phyloP scores from a whole-genome alignment of 2,329 filamentous ascomycete genomes.

The Talaromyces funiculosus region DNA sequence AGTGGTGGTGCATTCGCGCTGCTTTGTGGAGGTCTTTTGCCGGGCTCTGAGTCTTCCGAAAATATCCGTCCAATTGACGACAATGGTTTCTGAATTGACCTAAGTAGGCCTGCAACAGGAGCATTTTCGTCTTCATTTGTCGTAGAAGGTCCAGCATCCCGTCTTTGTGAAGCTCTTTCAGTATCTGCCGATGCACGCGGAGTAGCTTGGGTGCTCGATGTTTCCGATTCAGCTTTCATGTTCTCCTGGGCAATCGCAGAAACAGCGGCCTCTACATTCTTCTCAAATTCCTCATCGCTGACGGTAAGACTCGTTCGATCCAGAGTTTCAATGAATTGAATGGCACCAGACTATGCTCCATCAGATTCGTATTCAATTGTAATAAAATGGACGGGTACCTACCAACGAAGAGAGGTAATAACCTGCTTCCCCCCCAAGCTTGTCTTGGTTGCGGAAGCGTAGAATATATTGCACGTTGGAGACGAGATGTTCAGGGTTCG shows the following conservation, averaged over 20 bases:
- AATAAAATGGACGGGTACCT: constrained; percentile 23
- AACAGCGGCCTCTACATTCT: constrained; percentile 92
- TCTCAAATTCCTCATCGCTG: constrained; percentile 89
- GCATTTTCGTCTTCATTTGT: constrained; percentile 64
- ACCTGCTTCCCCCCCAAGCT: constrained; percentile 92
- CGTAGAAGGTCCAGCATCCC: constrained; percentile 24
- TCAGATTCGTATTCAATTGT: not conserved
- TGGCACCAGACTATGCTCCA: constrained; percentile 56
- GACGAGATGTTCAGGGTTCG: constrained; percentile 89
- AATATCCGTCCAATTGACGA: constrained; percentile 94
- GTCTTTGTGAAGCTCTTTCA: constrained; percentile 44
- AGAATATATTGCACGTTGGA: constrained; percentile 98
- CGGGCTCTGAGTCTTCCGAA: constrained; percentile 57
- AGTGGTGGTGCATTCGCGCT: constrained; percentile 25
- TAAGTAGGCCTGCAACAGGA: constrained; percentile 75
- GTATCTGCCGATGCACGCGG: constrained; percentile 49
- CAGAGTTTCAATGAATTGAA: constrained; percentile 95
- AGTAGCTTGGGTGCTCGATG: constrained; percentile 45
- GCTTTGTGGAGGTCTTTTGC: constrained; percentile 38
- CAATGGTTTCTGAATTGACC: constrained; percentile 85
- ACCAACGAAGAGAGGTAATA: constrained; percentile 95
- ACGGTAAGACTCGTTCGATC: constrained; percentile 92
- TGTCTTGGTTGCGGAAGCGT: constrained; percentile 94
- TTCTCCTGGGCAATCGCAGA: constrained; percentile 93
- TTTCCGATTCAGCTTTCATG: constrained; percentile 49